Evolutionary conservation across 495 filamentous ascomycete genomes (phyloP), one percentile per base, ranked within the genome.

Genomic region (Aspergillus asperescens): DNA sequence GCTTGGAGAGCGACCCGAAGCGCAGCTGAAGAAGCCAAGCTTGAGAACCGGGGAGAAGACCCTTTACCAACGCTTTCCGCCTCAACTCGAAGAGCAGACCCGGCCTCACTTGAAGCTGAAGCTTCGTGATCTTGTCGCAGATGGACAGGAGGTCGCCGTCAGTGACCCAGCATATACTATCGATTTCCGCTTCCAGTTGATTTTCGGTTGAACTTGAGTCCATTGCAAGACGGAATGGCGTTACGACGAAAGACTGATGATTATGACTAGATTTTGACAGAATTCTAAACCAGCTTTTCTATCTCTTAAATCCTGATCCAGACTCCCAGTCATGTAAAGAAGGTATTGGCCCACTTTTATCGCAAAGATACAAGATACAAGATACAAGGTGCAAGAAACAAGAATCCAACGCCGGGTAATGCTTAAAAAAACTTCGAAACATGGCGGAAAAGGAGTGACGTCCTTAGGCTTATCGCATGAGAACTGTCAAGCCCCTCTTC

Each of bases 11-110:
- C 79, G 84, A 61, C 85, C 93, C 7, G 92, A 95, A 65, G 81
- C 89, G 51, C 86, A 91, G 67, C 71, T 94, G 48, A 90, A 95
- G 77, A 95, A 92, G 62, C 91, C 94, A 10, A 93, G 86, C 13
- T 75, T 97, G 60, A 79, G 90, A 34, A 88, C 87, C 0, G 86
- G 88, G 64, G 80, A 80, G 34, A 88, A 81, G 68, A 92, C 89
- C 13, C 76, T 99, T 27, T 99, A 95, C 67, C 92, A 92, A 73
- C 88, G 88, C 54, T 84, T 81, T 27, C 91, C 91, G 1, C 82
- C 83, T 4, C 82, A 84, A 54, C 70, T 98, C 48, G 86, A 90
- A 64, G 82, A 87, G 71, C 79, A 87, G 63, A 96, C 91, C 3
- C 72, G 86, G 45, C 78, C 80, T 23, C 96, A 99, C 68, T 70